Evolutionary conservation across 306 rosid species (phyloP).

Genomic region (Sindora glabra): DNA sequence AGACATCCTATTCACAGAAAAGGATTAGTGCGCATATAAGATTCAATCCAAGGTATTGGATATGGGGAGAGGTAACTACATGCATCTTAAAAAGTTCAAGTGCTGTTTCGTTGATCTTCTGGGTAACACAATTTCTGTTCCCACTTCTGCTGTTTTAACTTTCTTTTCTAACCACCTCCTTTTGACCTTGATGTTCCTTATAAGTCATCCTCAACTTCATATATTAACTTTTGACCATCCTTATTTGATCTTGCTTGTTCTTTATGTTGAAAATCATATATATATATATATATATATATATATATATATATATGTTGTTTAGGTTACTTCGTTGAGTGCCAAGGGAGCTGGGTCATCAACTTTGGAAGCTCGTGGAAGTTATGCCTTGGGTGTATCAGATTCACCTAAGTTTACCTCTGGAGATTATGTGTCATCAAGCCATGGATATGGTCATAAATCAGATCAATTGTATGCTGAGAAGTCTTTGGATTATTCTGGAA

Average conservation of each 20-base stretch:
- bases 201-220: neutral
- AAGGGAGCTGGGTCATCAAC: slow-evolving; percentile 67
- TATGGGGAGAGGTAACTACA: neutral
- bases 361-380: slow-evolving; percentile 75
- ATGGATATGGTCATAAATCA: slow-evolving; percentile 67
- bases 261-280: neutral
- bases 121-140: neutral
- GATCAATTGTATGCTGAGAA: slow-evolving; percentile 80
- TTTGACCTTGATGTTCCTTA: neutral
- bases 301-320: neutral
- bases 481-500: slow-evolving; percentile 64
- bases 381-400: slow-evolving; percentile 54
- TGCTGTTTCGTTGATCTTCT: neutral
- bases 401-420: slow-evolving; percentile 78
- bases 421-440: slow-evolving; percentile 78
- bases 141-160: neutral
- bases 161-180: neutral
- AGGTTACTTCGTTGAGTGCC: slow-evolving; percentile 57
- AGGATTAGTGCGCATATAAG: neutral
- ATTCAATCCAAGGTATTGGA: neutral
- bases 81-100: neutral
- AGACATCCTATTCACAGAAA: neutral
- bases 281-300: neutral
- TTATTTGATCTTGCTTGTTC: neutral
- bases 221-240: neutral